Evolutionary conservation across 768 basidiomycete species (phyloP), one percentile per base, ranked within the genome.

Genomic region (Trametes cinnabarina): DNA sequence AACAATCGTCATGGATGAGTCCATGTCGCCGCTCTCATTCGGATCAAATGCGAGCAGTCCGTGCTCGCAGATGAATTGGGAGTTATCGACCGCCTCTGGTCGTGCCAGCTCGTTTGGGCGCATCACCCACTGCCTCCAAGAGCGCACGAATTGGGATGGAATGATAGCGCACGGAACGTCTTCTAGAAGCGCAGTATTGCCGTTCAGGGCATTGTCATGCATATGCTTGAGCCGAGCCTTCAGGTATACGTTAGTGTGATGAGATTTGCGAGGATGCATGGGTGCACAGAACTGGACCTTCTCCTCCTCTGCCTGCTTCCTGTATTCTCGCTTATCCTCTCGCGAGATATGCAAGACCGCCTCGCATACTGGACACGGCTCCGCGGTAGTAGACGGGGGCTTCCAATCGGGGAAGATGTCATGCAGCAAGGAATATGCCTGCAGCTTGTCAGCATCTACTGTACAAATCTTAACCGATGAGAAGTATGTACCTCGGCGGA

Each of bases 291-390:
- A 22, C 11, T 47, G 44, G 52, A 87, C 91, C 84, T 90, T 92
- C 73, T 92, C 91, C 19, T 87, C 84, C 67, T 91, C 91, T 23
- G 87, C 87, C 55, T 77, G 80, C 68, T 78, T 85, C 39, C 87
- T 83, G 40, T 79, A 61, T 61, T 83, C 85, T 39, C 78, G 80
- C 64, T 81, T 87, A 58, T 83, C 85, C 65, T 84, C 84, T 65
- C 79, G 82, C 7, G 81, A 83, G 32, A 74, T 77, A 47, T 83
- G 78, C 19, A 81, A 73, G 11, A 76, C 69, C 2, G 78, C 77
- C 55, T 84, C 81, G 64, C 92, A 94, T n/a, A 85, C 64, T 3
- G 79, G 66, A 63, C 92, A 94, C 15, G 73, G 68, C 52, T 85
- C 83, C 26, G 72, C 66, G 42, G 79, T 72, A 7, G 76, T 78